Percentiles rank a stretch among this genome's conserved stretches.
These are phyloP conservation scores for Auriscalpium orientale DNA, from an alignment of 768 basidiomycete species.

Conservation along the genomic window DNA sequence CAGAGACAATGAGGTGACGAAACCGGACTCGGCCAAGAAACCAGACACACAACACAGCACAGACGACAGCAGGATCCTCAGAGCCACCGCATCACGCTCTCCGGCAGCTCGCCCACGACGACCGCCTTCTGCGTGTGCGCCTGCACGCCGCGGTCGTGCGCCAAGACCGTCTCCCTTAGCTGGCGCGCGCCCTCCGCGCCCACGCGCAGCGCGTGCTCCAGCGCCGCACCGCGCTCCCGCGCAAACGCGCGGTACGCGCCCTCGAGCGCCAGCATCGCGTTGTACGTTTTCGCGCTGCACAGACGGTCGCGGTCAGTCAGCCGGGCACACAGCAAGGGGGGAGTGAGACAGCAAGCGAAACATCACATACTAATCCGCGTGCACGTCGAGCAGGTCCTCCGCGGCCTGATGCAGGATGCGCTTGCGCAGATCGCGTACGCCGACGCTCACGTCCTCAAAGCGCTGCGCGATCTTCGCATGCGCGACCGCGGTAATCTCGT, in stretches of 20 bases:
- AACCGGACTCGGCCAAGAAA: no score
- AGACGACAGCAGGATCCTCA: not conserved
- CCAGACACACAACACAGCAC: no score
- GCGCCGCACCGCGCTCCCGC: not conserved
- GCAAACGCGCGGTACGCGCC: not conserved
- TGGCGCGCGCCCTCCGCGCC: not conserved
- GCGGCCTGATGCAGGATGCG: conserved; percentile 8
- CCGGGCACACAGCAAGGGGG: not conserved
- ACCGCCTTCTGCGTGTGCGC: not conserved
- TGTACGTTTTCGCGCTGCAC: not conserved
- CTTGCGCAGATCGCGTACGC: conserved; percentile 3
- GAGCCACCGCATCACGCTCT: not conserved
- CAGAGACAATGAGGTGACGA: no score
- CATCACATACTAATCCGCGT: conserved; percentile 11
- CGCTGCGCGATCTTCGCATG: conserved; percentile 6
- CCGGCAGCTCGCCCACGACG: not conserved
- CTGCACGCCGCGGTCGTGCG: conserved; percentile 2
- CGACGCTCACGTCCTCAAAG: conserved; percentile 8
- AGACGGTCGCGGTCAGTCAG: not conserved
- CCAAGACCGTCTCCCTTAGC: not conserved
- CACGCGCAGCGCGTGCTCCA: not conserved
- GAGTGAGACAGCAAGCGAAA: not conserved
- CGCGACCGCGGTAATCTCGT: conserved; percentile 7
- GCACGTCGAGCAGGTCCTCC: conserved; percentile 5
- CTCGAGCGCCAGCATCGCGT: not conserved